Evolutionary conservation across 2,329 filamentous ascomycete species (phyloP).

Genomic region (Aspergillus quadrilineatus): DNA sequence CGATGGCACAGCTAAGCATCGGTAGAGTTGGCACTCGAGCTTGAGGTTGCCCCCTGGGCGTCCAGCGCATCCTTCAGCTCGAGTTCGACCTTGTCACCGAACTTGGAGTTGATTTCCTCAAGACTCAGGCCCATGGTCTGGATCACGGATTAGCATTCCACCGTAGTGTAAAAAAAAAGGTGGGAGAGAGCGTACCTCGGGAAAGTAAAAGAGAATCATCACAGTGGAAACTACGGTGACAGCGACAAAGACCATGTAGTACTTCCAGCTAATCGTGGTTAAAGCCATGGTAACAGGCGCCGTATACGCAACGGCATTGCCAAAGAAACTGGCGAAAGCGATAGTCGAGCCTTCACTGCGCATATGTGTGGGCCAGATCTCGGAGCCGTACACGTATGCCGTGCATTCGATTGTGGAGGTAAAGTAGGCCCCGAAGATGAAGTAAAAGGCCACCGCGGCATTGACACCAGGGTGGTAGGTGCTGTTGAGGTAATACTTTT

Average conservation of each 20-base stretch:
- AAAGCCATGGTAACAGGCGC: neutral
- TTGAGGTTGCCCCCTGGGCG: neutral
- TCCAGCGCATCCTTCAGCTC: neutral
- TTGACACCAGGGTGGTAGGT: neutral
- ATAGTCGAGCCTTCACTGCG: neutral
- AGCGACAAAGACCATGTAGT: neutral
- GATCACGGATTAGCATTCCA: too few relatives aligned
- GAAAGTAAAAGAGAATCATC: neutral
- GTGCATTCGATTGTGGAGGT: neutral
- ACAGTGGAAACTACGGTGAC: neutral
- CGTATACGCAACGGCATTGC: neutral
- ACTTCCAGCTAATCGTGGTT: neutral
- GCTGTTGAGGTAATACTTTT: neutral
- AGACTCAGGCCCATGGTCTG: neutral
- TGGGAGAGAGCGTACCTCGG: neutral
- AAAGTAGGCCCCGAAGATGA: neutral
- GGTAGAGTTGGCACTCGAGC: neutral
- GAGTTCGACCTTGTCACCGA: neutral
- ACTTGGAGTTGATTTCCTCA: neutral
- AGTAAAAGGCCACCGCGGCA: neutral
- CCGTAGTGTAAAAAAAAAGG: too few relatives aligned
- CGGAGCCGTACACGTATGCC: neutral
- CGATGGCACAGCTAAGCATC: too few relatives aligned
- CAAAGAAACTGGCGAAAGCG: neutral
- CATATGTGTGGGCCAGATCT: conserved; percentile 1